These are phyloP conservation scores for Solanum chacoense DNA, from an alignment of 305 asterid species.

Conservation along the genomic window DNA sequence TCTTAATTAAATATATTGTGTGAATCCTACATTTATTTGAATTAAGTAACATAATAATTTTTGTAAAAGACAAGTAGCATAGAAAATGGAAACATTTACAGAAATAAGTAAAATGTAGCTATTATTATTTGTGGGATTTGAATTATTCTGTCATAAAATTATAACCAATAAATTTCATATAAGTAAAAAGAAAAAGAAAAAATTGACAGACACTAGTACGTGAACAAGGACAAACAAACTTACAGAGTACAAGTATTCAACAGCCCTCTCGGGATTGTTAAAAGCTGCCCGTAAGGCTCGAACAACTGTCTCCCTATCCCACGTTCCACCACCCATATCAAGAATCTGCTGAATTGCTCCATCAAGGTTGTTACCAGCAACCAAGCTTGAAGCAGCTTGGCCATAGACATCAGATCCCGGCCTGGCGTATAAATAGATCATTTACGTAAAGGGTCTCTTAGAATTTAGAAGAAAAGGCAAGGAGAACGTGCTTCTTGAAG, in stretches of 20 bases:
- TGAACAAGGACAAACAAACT: constrained; percentile 12
- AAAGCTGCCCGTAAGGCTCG: constrained; percentile 84
- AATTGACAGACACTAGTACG: neutral
- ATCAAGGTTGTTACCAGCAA: constrained; percentile 66
- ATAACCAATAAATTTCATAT: neutral
- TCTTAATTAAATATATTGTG: neutral
- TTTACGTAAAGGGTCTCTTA: neutral
- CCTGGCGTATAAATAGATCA: constrained; percentile 16
- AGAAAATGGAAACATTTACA: neutral
- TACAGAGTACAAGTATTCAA: constrained; percentile 78
- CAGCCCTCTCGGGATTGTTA: constrained; percentile 89
- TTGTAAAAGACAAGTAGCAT: neutral
- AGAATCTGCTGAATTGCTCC: constrained; percentile 67
- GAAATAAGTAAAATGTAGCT: neutral
- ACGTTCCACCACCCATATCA: constrained; percentile 84
- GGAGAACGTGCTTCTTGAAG: neutral
- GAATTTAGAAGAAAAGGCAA: neutral
- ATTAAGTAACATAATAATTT: neutral
- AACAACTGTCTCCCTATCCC: constrained; percentile 86
- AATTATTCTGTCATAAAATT: neutral
- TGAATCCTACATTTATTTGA: neutral
- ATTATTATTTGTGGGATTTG: neutral
- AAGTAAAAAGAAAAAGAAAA: neutral
- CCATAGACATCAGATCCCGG: constrained; percentile 46
- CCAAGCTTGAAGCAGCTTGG: constrained; percentile 62